phyloP scores from a whole-genome alignment of 177 flowering plant species.

The Vitis hybrid region DNA sequence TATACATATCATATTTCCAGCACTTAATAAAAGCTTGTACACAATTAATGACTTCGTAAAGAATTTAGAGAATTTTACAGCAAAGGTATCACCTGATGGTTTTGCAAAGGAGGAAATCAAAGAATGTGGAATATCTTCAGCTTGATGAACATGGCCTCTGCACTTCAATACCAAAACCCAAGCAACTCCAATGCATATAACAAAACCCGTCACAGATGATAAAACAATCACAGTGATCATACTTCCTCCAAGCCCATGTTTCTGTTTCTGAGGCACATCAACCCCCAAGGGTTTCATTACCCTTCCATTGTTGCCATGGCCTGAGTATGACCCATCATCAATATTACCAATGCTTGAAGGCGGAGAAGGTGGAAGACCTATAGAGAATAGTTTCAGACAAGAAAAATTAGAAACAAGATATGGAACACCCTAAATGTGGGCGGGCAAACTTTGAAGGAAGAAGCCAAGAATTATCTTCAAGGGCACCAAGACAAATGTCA shows the following conservation, averaged over 20 bases:
- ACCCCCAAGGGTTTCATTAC: constrained; percentile 59
- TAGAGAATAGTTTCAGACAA: neutral
- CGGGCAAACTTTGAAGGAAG: neutral
- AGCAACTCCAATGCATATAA: constrained; percentile 29
- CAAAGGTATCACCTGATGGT: constrained; percentile 34
- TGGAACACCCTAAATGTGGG: neutral
- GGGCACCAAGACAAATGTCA: constrained; percentile 1
- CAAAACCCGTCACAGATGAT: constrained; percentile 41
- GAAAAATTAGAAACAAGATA: neutral
- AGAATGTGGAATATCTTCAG: constrained; percentile 21
- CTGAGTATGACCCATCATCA: constrained; percentile 29
- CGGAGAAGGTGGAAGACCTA: constrained; percentile 77
- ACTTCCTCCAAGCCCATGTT: constrained; percentile 24
- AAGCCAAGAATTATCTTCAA: neutral
- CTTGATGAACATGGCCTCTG: constrained; percentile 13
- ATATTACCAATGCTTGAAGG: constrained; percentile 33
- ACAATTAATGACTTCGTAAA: neutral
- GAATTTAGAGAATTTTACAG: neutral
- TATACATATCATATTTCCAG: no score
- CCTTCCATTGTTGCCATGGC: constrained; percentile 28
- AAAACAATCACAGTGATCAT: constrained; percentile 40
- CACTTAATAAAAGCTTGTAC: no score
- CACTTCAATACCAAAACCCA: constrained; percentile 38
- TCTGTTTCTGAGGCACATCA: constrained; percentile 35
- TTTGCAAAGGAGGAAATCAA: constrained; percentile 22